phyloP scores from a whole-genome alignment of 192 early-diverging fungal genomes.

The Entophlyctis helioformis region DNA sequence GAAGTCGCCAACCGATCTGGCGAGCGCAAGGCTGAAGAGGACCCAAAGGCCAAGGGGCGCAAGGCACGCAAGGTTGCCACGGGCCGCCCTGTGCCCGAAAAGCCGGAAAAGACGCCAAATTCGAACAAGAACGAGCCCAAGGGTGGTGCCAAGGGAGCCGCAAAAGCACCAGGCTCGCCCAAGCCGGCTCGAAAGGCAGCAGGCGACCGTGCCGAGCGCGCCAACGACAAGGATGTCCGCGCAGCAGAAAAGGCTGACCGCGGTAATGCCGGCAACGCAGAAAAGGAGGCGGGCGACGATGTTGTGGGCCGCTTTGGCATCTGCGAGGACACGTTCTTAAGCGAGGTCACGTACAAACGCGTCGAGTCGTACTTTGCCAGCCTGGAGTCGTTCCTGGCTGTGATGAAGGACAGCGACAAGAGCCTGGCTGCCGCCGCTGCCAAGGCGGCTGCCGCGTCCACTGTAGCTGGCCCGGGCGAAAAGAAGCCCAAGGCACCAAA shows the following conservation, averaged over 20 bases:
- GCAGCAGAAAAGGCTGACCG: constrained; percentile 12
- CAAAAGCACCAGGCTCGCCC: constrained; percentile 12
- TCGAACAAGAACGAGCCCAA: not conserved
- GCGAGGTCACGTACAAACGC: constrained; percentile 23
- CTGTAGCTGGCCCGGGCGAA: constrained; percentile 10
- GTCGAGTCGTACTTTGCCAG: constrained; percentile 21
- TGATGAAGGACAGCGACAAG: constrained; percentile 25
- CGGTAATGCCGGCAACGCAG: not conserved
- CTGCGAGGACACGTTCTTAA: constrained; percentile 23
- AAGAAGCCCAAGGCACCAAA: constrained; percentile 22
- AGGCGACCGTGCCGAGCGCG: not conserved
- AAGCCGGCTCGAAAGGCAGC: constrained; percentile 19
- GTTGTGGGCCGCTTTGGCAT: constrained; percentile 14
- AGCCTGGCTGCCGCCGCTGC: not conserved
- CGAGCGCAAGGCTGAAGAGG: constrained; percentile 41
- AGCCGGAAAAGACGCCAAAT: constrained; percentile 16
- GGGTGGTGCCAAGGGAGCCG: constrained; percentile 1
- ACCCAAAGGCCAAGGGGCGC: constrained; percentile 15
- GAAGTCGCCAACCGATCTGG: constrained; percentile 25
- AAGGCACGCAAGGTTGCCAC: constrained; percentile 7
- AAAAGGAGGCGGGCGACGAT: constrained; percentile 17
- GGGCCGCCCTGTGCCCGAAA: constrained; percentile 16
- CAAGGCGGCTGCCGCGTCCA: no score
- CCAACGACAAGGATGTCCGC: constrained; percentile 3
- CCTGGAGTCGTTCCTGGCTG: constrained; percentile 15